Percentiles rank a stretch among this genome's conserved stretches.
Evolutionary conservation across 1,284 basidiomycete species (phyloP).

Genomic region (Marasmius oreades): DNA sequence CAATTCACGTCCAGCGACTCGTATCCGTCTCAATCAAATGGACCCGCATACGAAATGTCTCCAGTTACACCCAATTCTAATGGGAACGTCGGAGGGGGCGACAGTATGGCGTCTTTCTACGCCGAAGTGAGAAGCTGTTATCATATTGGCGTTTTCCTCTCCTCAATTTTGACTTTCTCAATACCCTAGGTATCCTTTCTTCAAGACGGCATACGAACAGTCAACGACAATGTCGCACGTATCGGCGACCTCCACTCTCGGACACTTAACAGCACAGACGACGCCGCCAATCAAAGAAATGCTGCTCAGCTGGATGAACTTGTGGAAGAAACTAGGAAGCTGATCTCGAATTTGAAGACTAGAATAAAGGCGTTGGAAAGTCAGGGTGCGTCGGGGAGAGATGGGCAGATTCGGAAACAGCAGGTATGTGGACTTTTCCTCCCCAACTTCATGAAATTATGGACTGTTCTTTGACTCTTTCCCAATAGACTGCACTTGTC

Average conservation of each 20-base stretch:
- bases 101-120: slow-evolving; percentile 73
- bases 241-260: slow-evolving; percentile 74
- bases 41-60: slow-evolving; percentile 63
- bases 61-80: slow-evolving; percentile 49
- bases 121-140: slow-evolving; percentile 50
- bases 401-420: slow-evolving; percentile 79
- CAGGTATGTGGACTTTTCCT: slow-evolving; percentile 50
- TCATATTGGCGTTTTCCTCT: neutral
- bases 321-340: slow-evolving; percentile 72
- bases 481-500: neutral
- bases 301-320: slow-evolving; percentile 68
- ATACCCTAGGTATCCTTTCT: slow-evolving; percentile 61
- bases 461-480: neutral
- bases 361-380: slow-evolving; percentile 78
- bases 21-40: slow-evolving; percentile 63
- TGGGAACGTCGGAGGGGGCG: slow-evolving; percentile 33
- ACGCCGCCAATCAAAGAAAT: slow-evolving; percentile 58
- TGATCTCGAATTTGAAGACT: slow-evolving; percentile 75
- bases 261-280: slow-evolving; percentile 77
- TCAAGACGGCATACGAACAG: slow-evolving; percentile 66
- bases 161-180: slow-evolving; percentile 5
- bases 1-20: slow-evolving; percentile 42
- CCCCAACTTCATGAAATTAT: neutral
- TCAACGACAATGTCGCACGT: slow-evolving; percentile 67
- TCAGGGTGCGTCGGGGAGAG: slow-evolving; percentile 67